Evolutionary conservation across 1,139 yeast species (phyloP), one percentile per base, ranked within the genome.

Genomic region (Yamadazyma oceani): DNA sequence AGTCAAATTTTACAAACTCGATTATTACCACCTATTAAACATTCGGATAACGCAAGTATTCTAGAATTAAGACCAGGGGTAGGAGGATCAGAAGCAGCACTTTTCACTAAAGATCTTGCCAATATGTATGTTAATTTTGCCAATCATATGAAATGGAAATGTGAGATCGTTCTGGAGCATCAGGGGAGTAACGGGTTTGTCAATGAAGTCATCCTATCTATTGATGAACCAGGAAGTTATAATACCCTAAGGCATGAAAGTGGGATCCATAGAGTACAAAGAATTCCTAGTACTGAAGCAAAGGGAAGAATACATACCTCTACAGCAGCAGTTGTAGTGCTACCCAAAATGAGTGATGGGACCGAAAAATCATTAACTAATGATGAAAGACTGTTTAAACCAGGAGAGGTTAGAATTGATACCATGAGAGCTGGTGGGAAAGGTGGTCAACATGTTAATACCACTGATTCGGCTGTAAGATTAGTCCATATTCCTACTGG

Each of bases 401-500:
- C 94, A 0, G 95, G 87, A 3, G 98, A 92, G 53, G 82, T 92
- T 12, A 73, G 96, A 44, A 79, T 92, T 4, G 98, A 94, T 59
- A 88, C 94, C 11, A 94, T 90, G 97, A 72, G 98, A 52, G 88
- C 98, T 0, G 82, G 96, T 38, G 99, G 98, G 3, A 85, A 95
- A 47, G 99, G 99, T 39, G 99, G 99, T 0, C 99, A 92, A 63
- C 98, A 94, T 57, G 99, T 92, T 34, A 92, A 94, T 57, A 92
- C 97, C 14, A 92, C 98, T 0, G 98, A 92, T 58, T 88, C 97
- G 1, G 99, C 98, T 0, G 97, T 92, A 14, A 73, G 98, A 51
- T 66, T 94, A 26, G 89, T 94, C 0, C 99, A 92, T 62, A 70
- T 85, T 14, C 97, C 98, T 2, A 82, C 96, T 0, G 97, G 97